A percentile compares a stretch with the other conserved stretches of the same genome.
phyloP scores from a whole-genome alignment of 75 land plant species.

The Pinus albicaulis region DNA sequence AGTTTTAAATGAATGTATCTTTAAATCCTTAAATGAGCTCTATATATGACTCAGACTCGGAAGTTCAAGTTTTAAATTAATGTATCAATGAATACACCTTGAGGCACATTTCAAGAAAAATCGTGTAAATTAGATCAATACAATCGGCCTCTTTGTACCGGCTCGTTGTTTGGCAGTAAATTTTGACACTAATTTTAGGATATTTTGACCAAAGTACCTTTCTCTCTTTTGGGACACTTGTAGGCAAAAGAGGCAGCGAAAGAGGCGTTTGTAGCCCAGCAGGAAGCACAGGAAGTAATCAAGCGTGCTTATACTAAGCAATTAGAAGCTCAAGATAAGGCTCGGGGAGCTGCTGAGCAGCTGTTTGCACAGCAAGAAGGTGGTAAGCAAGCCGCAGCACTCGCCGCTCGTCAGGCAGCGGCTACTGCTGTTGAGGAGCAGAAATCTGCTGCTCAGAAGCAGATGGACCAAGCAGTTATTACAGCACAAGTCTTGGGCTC shows the following conservation, averaged over 20 bases:
- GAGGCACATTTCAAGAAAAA: background rate
- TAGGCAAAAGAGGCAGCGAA: conserved; percentile 1
- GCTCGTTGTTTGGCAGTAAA: background rate
- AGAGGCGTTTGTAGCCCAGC: background rate
- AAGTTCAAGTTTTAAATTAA: no score
- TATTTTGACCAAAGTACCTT: background rate
- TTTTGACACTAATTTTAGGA: background rate
- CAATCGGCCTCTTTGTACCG: background rate
- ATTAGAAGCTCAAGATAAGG: background rate
- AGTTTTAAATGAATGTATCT: no score
- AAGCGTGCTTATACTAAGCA: background rate
- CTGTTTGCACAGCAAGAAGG: conserved; percentile 1
- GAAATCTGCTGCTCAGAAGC: conserved; percentile 2
- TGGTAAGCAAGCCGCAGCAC: background rate
- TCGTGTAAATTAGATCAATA: background rate
- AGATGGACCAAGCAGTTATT: background rate
- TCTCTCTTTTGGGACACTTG: background rate
- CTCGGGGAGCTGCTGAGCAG: background rate
- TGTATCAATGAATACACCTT: no score
- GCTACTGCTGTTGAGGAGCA: background rate
- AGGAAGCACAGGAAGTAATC: background rate
- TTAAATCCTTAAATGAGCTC: no score
- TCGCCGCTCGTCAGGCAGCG: background rate
- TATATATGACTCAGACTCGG: no score
- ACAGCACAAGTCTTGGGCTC: conserved; percentile 1